Conservation (phyloP, 495 filamentous ascomycete species). For the Umbilicaria muhlenbergii region DNA sequence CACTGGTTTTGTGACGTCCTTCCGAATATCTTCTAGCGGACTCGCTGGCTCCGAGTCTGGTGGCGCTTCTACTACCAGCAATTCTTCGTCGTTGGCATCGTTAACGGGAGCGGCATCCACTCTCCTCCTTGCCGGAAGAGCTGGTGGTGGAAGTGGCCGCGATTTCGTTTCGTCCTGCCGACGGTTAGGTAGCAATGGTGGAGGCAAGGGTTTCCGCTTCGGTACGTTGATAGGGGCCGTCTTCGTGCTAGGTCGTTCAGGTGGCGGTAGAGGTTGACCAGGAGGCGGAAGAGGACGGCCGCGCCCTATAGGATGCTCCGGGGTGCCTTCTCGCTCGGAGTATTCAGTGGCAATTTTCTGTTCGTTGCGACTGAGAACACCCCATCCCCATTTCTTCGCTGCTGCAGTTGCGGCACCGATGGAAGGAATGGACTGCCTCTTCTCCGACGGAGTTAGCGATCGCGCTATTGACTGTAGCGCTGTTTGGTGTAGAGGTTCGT, state of each 20-base stretch:
- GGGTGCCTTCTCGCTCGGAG: slow-evolving; percentile 32
- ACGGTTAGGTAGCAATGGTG: slow-evolving; percentile 21
- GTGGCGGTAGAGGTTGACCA: slow-evolving; percentile 55
- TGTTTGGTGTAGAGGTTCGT: neutral
- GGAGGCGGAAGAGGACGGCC: slow-evolving; percentile 38
- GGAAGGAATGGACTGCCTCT: slow-evolving; percentile 27
- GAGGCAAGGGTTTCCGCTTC: slow-evolving; percentile 42
- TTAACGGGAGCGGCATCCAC: slow-evolving; percentile 15
- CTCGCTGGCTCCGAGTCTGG: slow-evolving; percentile 34
- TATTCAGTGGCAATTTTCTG: slow-evolving; percentile 20
- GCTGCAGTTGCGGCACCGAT: slow-evolving; percentile 59
- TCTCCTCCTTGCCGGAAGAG: slow-evolving; percentile 22
- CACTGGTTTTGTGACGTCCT: too few relatives aligned
- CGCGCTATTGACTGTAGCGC: slow-evolving; percentile 2
- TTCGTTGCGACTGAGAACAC: slow-evolving; percentile 46
- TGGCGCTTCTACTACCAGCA: slow-evolving; percentile 38
- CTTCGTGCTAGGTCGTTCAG: slow-evolving; percentile 46
- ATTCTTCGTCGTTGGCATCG: slow-evolving; percentile 19
- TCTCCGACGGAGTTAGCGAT: slow-evolving; percentile 5
- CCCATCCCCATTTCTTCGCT: slow-evolving; percentile 74
- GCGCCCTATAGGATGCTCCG: slow-evolving; percentile 55
- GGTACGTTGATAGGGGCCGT: slow-evolving; percentile 39
- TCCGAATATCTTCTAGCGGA: slow-evolving; percentile 14
- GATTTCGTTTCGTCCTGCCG: slow-evolving; percentile 12
- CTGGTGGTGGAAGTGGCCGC: slow-evolving; percentile 16